Evolutionary conservation across 441 rosid genomes (phyloP).

Genomic region (Codiaeum variegatum): DNA sequence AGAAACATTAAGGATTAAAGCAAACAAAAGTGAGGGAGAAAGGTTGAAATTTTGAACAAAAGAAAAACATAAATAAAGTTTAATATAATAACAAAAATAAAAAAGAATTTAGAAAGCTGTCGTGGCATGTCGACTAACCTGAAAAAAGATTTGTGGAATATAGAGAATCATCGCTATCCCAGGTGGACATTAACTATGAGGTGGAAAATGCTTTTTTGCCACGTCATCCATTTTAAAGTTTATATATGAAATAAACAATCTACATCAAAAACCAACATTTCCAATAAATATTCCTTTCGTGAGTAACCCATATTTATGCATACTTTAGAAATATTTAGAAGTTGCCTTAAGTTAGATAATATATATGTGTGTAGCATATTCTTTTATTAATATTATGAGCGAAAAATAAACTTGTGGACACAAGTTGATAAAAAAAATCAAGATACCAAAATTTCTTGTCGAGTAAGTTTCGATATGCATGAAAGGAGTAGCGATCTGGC

Average conservation of each 20-base stretch:
- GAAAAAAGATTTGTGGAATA: constrained; percentile 6
- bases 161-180: constrained; percentile 20
- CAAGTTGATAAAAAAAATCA: no score
- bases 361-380: no score
- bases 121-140: constrained; percentile 12
- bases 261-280: background rate
- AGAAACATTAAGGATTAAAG: background rate
- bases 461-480: no score
- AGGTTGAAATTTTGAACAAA: no score
- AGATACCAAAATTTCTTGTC: no score
- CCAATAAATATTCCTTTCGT: background rate
- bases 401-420: no score
- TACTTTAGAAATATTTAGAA: background rate
- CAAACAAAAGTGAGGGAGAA: background rate
- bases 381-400: no score
- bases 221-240: background rate
- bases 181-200: constrained; percentile 15
- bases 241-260: background rate
- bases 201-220: constrained; percentile 11
- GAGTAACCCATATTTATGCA: background rate
- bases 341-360: background rate
- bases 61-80: no score
- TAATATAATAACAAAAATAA: no score
- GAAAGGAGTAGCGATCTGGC: no score
- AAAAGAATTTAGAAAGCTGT: constrained; percentile 2